Conservation (phyloP, 805 yeast genomes). For the Nakazawaea molendinolei region DNA sequence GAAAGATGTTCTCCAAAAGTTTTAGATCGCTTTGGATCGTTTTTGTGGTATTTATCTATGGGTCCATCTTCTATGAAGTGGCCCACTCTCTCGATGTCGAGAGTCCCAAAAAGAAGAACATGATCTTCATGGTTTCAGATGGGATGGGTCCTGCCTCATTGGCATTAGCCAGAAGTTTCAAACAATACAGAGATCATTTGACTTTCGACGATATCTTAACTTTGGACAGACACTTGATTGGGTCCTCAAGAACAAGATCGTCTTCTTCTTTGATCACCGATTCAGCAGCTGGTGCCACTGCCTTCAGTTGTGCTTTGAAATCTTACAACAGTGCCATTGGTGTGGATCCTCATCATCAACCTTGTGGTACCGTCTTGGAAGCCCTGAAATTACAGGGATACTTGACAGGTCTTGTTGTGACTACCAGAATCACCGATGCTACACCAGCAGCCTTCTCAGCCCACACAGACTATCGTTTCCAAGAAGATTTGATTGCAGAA, state of each 20-base stretch:
- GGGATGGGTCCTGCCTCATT: slow-evolving; percentile 94
- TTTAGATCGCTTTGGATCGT: neutral
- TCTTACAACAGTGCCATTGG: slow-evolving; percentile 89
- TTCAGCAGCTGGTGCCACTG: slow-evolving; percentile 97
- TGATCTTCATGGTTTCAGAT: slow-evolving; percentile 85
- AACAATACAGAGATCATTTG: slow-evolving; percentile 52
- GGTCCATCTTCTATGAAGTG: neutral
- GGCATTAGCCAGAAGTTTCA: slow-evolving; percentile 71
- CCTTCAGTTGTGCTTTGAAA: slow-evolving; percentile 79
- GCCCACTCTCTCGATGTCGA: neutral
- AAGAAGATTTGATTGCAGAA: slow-evolving; percentile 80
- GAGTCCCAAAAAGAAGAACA: slow-evolving; percentile 47
- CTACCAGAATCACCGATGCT: slow-evolving; percentile 90
- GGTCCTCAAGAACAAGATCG: slow-evolving; percentile 81
- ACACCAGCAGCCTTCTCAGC: slow-evolving; percentile 89
- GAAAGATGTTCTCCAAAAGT: neutral
- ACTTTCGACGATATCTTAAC: slow-evolving; percentile 48
- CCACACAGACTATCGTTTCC: slow-evolving; percentile 69
- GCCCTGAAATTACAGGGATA: slow-evolving; percentile 80
- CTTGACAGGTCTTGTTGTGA: slow-evolving; percentile 84
- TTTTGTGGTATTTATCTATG: neutral
- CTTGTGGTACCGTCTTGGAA: slow-evolving; percentile 86
- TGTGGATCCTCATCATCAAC: slow-evolving; percentile 59
- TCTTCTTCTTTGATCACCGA: slow-evolving; percentile 76
- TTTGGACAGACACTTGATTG: slow-evolving; percentile 67